Evolutionary conservation across 2,329 filamentous ascomycete species (phyloP).

Genomic region (Sarocladium kiliense): DNA sequence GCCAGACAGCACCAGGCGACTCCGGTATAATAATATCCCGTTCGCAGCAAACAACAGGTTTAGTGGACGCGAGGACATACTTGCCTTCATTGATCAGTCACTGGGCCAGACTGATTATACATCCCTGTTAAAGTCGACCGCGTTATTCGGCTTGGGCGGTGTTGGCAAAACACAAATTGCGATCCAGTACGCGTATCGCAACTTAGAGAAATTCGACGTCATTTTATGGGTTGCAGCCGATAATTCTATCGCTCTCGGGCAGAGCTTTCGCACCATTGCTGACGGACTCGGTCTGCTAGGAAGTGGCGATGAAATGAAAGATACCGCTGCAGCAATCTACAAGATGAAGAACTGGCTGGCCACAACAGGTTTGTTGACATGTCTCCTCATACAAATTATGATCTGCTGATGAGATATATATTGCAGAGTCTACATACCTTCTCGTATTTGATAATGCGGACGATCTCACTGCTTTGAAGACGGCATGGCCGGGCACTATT

Average conservation of each 20-base stretch:
- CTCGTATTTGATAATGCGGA: slow-evolving; percentile 26
- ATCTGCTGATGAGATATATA: too few species aligned
- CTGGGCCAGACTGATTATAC: neutral
- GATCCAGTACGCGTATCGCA: slow-evolving; percentile 20
- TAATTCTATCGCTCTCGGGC: slow-evolving; percentile 16
- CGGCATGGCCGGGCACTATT: slow-evolving; percentile 18
- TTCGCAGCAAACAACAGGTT: neutral
- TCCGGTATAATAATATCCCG: slow-evolving; percentile 13
- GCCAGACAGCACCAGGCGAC: slow-evolving; percentile 6
- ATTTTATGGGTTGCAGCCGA: slow-evolving; percentile 18
- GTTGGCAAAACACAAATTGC: slow-evolving; percentile 26
- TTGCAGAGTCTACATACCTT: too few species aligned
- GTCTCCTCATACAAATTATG: too few species aligned
- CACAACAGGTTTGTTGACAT: slow-evolving; percentile 15
- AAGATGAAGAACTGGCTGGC: slow-evolving; percentile 23
- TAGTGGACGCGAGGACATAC: neutral
- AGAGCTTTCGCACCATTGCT: slow-evolving; percentile 17
- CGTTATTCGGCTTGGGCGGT: slow-evolving; percentile 24
- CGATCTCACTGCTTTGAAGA: slow-evolving; percentile 17
- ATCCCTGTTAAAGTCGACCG: slow-evolving; percentile 17
- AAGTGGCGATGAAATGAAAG: slow-evolving; percentile 15
- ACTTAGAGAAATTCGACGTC: slow-evolving; percentile 16
- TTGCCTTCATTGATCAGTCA: neutral
- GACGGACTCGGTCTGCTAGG: slow-evolving; percentile 10
- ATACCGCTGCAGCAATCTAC: slow-evolving; percentile 14